Base-by-base conservation (phyloP, 1,284 basidiomycete species). In the Cryptococcus floricola region DNA sequence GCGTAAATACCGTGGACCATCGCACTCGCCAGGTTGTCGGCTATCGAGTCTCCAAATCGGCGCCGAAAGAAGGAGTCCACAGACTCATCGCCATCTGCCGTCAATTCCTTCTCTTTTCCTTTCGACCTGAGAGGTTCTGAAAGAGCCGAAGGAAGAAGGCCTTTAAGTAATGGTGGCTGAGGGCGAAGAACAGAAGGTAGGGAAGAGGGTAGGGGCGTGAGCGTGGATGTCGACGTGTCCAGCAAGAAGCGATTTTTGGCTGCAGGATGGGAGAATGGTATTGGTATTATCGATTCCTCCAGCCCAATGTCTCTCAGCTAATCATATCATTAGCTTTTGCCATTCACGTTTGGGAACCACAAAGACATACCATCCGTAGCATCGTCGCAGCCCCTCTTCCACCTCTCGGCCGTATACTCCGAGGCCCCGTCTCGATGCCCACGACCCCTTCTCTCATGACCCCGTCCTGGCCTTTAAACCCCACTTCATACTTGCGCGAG, bases 1-100 rank as follows among this genome's bases (percentile, higher is more conserved):
- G 91, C 92, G 70, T 96, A 97, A 58, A 98, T 89, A 0, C 94
- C 95, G 67, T 97, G 94, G 1, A 93, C 84, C 60, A 97, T 80
- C 0, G 93, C 88, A 54, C 87, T 90, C 3, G 88, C 86, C 50
- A 96, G 82, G 4, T 83, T 82, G 10, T 84, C 81, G 0, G 92
- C 89, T 54, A 94, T 83, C 0, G 80, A 74, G 2, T 79, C 68
- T 0, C 91, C 91, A 57, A 97, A 88, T 12, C 91, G 81, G 5
- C 91, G 82, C 0, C 82, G 73, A 54, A 97, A 75, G 67, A 98
- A 91, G 0, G 82, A 75, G 64, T 95, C 85, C 18, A 98, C 81
- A 4, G 87, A 87, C 70, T 97, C 93, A 71, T 97, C 94, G 1
- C 60, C 44, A 51, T n/a, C 61, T 52, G 16, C 50, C 10, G 50